Evolutionary conservation across 2,329 filamentous ascomycete species (phyloP).

Genomic region (Aspergillus texensis): DNA sequence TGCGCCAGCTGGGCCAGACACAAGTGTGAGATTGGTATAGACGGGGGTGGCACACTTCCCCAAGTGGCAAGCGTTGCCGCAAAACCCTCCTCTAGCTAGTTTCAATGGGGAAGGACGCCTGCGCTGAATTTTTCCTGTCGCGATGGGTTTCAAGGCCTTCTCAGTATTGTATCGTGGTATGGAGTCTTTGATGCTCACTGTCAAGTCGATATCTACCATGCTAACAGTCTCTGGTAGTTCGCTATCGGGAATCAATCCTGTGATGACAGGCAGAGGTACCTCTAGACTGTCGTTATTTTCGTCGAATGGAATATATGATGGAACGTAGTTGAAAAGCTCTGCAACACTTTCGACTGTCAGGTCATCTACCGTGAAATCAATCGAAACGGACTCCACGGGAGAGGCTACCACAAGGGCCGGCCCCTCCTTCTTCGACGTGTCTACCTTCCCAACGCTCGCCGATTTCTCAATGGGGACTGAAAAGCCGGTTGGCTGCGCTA

Average conservation of each 20-base stretch:
- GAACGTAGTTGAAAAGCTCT: background rate
- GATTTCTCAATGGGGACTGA: background rate
- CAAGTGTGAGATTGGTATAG: background rate
- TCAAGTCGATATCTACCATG: constrained; percentile 11
- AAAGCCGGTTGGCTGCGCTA: background rate
- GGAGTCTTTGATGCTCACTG: background rate
- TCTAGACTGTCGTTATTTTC: background rate
- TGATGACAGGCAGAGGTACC: constrained; percentile 5
- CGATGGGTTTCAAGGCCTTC: background rate
- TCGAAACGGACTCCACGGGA: background rate
- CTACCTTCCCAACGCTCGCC: background rate
- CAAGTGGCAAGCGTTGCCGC: background rate
- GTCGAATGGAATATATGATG: constrained; percentile 5
- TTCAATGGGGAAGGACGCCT: background rate
- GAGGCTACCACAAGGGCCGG: background rate
- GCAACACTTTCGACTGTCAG: background rate
- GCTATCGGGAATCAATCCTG: background rate
- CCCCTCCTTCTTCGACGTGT: background rate
- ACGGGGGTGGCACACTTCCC: background rate
- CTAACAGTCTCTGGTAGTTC: background rate
- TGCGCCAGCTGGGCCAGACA: background rate
- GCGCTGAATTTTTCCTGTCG: background rate
- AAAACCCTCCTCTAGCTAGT: background rate
- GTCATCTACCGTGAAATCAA: background rate
- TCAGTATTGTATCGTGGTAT: background rate